Evolutionary conservation across 148 eudicot genomes (phyloP).

Genomic region (Rhododendron vialii): DNA sequence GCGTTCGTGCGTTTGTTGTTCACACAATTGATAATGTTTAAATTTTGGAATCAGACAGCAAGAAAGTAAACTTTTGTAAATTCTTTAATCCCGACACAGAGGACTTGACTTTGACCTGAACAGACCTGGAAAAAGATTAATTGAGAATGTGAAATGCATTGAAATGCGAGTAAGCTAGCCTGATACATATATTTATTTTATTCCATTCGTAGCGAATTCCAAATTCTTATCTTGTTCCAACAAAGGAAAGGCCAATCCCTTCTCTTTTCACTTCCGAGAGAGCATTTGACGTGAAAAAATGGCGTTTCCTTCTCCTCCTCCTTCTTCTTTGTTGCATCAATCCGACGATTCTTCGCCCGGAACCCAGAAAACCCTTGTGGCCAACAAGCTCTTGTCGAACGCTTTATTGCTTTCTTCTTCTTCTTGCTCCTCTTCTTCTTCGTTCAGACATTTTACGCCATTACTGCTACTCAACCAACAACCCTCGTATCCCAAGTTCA

Average conservation of each 20-base stretch:
- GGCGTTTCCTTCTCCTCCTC: background rate
- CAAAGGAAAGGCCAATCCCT: background rate
- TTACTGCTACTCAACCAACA: conserved; percentile 31
- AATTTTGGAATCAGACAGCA: no score
- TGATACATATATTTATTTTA: no score
- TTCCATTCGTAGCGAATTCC: background rate
- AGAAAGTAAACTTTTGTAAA: no score
- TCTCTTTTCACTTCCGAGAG: background rate
- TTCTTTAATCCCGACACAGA: no score
- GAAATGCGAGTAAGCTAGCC: no score
- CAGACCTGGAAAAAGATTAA: no score
- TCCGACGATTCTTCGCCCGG: background rate
- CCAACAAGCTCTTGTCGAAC: background rate
- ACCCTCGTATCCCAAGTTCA: conserved; percentile 13
- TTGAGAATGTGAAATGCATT: no score
- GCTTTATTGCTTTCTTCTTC: conserved; percentile 12
- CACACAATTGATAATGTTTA: no score
- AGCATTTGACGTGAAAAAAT: background rate
- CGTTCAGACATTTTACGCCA: conserved; percentile 25
- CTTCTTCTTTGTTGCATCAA: background rate
- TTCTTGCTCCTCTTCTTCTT: background rate
- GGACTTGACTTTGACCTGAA: no score
- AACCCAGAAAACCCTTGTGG: background rate
- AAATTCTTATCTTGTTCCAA: background rate
- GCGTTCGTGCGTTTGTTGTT: no score